Base-by-base conservation (phyloP, 345 rosid genomes). In the Moringa oleifera region DNA sequence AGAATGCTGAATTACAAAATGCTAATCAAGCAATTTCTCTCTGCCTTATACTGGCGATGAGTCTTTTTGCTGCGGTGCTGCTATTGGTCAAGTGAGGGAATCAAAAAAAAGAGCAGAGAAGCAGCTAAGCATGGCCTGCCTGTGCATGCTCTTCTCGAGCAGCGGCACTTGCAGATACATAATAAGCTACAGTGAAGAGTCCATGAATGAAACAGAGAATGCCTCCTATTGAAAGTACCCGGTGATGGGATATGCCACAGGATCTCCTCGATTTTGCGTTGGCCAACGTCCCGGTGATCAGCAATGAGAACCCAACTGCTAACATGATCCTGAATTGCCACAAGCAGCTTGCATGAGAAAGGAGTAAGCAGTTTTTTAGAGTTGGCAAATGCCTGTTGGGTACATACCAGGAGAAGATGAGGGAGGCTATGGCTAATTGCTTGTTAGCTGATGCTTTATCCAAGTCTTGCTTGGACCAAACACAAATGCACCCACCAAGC, bases 131-230 rank as follows among this genome's bases (percentile, higher is more conserved):
- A 4, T 16, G 24, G 59, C 69, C 68, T 62, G 21, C 53, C 0
- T 10, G 50, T 41, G 66, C 21, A 25, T n/a, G 33, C 10, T 74
- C 82, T 54, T 85, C 90, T 67, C 65, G 57, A 41, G 62, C 59
- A 0, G 91, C 52, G 17, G 95, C 98, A 12, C 80, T 65, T 64
- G 95, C 95, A 1, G 98, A 87, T 21, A 85, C 87, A 53, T 85
- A 84, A 65, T 87, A 92, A 28, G 97, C 79, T 55, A 79, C 73
- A 4, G 71, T 61, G 68, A 85, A 89, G 55, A 84, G 81, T 22
- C 87, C 94, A 65, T 93, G 97, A 58, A 89, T 51, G 88, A 92
- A 92, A 68, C 94, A 92, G 7, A 92, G 65, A 59, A 89, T 72
- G 16, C 98, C 97, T 56, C 97, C 98, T 5, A 84, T 62, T 8